Conservation (phyloP, 768 basidiomycete species). For the Tylopilus balloui region DNA sequence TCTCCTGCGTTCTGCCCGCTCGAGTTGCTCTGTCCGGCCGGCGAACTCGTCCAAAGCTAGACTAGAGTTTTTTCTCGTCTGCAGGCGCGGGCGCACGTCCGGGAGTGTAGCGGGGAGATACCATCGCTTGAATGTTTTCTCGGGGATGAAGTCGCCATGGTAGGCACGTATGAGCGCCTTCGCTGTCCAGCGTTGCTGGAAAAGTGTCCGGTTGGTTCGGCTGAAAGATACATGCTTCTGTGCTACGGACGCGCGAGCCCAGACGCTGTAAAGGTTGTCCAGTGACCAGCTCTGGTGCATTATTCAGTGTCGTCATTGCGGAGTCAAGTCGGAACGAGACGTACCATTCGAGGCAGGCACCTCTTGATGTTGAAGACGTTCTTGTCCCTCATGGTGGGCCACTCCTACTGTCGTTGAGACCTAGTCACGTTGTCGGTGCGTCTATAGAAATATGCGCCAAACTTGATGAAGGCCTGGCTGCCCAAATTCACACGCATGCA, state of each 20-base stretch:
- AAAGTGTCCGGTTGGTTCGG: constrained; percentile 57
- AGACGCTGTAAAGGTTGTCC: constrained; percentile 86
- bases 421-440: neutral
- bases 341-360: constrained; percentile 79
- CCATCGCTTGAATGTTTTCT: constrained; percentile 92
- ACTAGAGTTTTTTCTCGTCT: constrained; percentile 27
- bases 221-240: constrained; percentile 50
- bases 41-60: constrained; percentile 55
- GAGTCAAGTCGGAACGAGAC: constrained; percentile 11
- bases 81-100: constrained; percentile 67
- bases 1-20: constrained; percentile 41
- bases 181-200: constrained; percentile 87
- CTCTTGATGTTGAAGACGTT: constrained; percentile 42
- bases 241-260: constrained; percentile 62
- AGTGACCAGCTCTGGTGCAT: constrained; percentile 78
- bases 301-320: neutral
- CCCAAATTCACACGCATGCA: constrained; percentile 17
- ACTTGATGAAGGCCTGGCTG: neutral
- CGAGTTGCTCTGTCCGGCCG: constrained; percentile 42
- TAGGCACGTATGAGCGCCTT: constrained; percentile 88
- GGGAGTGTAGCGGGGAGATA: constrained; percentile 86
- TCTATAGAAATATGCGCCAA: no score
- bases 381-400: constrained; percentile 43
- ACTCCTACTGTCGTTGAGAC: neutral
- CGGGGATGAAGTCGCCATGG: constrained; percentile 92